A percentile compares a stretch with the other conserved stretches of the same genome.
Evolutionary conservation across 2,329 filamentous ascomycete genomes (phyloP).

Genomic region (Fusarium algeriense): DNA sequence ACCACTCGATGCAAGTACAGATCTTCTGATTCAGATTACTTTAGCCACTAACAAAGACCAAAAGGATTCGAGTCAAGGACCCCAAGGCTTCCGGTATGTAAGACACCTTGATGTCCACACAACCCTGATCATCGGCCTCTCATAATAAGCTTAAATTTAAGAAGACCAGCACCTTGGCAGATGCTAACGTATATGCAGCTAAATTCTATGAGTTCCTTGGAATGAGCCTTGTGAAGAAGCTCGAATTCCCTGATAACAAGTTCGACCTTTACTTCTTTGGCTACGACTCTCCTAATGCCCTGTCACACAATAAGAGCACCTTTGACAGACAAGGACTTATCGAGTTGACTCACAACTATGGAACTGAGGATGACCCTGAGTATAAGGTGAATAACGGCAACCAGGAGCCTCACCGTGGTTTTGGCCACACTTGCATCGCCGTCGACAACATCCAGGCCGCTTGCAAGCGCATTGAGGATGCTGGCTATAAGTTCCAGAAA

Average conservation of each 20-base stretch:
- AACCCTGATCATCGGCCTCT: background rate
- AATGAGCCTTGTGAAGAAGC: slow-evolving; percentile 84
- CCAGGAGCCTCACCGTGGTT: slow-evolving; percentile 84
- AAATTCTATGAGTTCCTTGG: slow-evolving; percentile 96
- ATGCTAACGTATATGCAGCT: slow-evolving; percentile 61
- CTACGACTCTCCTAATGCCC: slow-evolving; percentile 81
- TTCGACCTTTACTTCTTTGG: slow-evolving; percentile 97
- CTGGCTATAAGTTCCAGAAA: slow-evolving; percentile 95
- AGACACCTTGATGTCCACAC: slow-evolving; percentile 41
- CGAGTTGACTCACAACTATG: slow-evolving; percentile 87
- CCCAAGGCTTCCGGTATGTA: slow-evolving; percentile 78
- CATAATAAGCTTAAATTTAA: background rate
- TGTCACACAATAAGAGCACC: slow-evolving; percentile 76
- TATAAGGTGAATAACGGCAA: slow-evolving; percentile 92
- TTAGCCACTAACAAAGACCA: slow-evolving; percentile 23
- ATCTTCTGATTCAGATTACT: background rate
- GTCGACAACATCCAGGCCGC: slow-evolving; percentile 90
- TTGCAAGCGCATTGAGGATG: slow-evolving; percentile 89
- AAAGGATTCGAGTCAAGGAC: slow-evolving; percentile 95
- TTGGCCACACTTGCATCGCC: slow-evolving; percentile 87
- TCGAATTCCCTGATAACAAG: slow-evolving; percentile 86
- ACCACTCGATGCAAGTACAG: slow-evolving; percentile 83
- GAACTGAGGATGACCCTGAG: slow-evolving; percentile 85
- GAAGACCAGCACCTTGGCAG: background rate
- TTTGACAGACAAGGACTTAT: slow-evolving; percentile 92